phyloP scores from a whole-genome alignment of 805 yeast species.

The Priceomyces carsonii region DNA sequence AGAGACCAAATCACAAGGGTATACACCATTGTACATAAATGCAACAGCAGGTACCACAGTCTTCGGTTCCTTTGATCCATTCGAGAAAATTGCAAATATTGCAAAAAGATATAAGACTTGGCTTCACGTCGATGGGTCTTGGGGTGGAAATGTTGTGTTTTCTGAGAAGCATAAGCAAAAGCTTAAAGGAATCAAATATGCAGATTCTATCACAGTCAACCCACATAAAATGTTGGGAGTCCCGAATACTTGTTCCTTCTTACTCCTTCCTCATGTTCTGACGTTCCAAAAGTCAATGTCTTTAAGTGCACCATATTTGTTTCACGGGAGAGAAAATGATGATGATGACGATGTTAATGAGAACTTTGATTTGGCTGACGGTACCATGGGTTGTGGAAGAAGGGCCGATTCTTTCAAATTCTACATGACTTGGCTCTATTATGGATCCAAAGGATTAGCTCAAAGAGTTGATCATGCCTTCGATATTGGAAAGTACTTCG shows the following conservation, averaged over 20 bases:
- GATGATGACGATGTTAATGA: constrained; percentile 44
- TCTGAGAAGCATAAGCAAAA: constrained; percentile 46
- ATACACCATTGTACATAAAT: constrained; percentile 71
- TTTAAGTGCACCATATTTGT: constrained; percentile 75
- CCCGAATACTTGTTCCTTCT: constrained; percentile 74
- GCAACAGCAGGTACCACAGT: constrained; percentile 92
- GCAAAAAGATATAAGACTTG: constrained; percentile 60
- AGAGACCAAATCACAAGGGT: constrained; percentile 51
- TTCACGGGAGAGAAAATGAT: constrained; percentile 57
- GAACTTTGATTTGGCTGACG: constrained; percentile 78
- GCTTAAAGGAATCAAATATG: constrained; percentile 61
- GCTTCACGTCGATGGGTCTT: constrained; percentile 87
- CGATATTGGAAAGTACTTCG: constrained; percentile 62
- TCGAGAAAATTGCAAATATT: constrained; percentile 52
- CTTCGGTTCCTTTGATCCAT: constrained; percentile 77
- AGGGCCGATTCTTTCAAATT: constrained; percentile 80
- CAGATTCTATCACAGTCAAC: constrained; percentile 76
- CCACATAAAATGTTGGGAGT: constrained; percentile 92
- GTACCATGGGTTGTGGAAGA: constrained; percentile 91
- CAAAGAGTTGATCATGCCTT: constrained; percentile 73
- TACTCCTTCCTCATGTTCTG: constrained; percentile 67
- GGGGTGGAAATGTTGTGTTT: constrained; percentile 87
- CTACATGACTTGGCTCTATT: constrained; percentile 79
- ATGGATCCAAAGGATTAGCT: constrained; percentile 67
- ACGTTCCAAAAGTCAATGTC: constrained; percentile 73